Conservation (phyloP, 352 stramenopile genomes). For the Globisporangium abappressorium region DNA sequence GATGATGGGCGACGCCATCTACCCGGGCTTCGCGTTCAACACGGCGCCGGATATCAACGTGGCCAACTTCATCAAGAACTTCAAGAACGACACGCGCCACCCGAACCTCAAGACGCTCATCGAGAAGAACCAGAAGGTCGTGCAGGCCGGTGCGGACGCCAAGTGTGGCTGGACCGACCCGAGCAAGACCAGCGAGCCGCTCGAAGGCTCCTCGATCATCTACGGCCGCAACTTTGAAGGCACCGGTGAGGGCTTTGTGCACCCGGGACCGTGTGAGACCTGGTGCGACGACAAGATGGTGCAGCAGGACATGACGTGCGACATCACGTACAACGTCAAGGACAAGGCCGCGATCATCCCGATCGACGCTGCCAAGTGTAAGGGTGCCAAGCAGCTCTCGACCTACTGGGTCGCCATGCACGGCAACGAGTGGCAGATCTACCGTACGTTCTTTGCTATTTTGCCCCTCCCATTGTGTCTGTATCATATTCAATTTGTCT, state of each 20-base stretch:
- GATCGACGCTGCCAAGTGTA: conserved; percentile 36
- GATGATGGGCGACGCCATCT: conserved; percentile 36
- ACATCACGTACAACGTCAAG: conserved; percentile 20
- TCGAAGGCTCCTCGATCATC: conserved; percentile 35
- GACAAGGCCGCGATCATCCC: conserved; percentile 23
- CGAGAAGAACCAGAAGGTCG: conserved; percentile 31
- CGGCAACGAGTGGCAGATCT: conserved; percentile 52
- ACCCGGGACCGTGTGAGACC: conserved; percentile 36
- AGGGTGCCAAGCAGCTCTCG: conserved; percentile 32
- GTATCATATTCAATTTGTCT: background rate
- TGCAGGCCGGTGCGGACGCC: conserved; percentile 21
- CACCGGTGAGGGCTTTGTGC: conserved; percentile 30
- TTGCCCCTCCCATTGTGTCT: background rate
- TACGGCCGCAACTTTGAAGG: conserved; percentile 35
- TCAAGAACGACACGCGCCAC: conserved; percentile 34
- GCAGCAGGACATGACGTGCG: conserved; percentile 31
- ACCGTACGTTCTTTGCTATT: conserved; percentile 20
- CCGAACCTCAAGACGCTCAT: conserved; percentile 37
- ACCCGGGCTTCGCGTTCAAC: conserved; percentile 34
- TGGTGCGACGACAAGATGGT: conserved; percentile 43
- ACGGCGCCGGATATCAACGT: conserved; percentile 29
- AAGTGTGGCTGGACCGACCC: conserved; percentile 44
- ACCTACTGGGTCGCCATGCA: conserved; percentile 61
- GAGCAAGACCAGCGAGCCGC: conserved; percentile 26
- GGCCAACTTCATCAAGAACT: conserved; percentile 35